Evolutionary conservation across 2,329 filamentous ascomycete genomes (phyloP).

Genomic region (Arthrobotrys sphaeroides): DNA sequence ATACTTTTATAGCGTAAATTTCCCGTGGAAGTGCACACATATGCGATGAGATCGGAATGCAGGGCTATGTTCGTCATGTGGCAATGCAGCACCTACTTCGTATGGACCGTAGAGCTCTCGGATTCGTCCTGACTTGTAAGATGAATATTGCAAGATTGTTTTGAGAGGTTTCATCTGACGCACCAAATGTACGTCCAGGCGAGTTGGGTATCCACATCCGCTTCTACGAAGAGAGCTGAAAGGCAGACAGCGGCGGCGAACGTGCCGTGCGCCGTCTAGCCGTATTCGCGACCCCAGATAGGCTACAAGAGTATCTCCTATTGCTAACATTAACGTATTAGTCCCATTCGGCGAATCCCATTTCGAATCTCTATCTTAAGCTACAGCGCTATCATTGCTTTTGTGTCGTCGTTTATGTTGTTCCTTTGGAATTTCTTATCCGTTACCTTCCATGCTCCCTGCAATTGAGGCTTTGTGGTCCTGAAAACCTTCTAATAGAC

Average conservation of each 20-base stretch:
- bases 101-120: background rate
- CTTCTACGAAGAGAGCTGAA: background rate
- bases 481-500: background rate
- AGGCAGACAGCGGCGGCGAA: background rate
- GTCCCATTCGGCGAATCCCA: background rate
- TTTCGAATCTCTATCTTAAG: too few species aligned
- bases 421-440: background rate
- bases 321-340: background rate
- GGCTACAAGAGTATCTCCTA: background rate
- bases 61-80: conserved; percentile 6
- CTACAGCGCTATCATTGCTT: background rate
- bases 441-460: background rate
- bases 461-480: background rate
- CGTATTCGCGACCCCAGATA: background rate
- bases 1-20: conserved; percentile 13
- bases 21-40: too few species aligned
- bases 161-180: conserved; percentile 20
- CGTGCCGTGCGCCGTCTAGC: conserved; percentile 13
- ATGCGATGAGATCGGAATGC: background rate
- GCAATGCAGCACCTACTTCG: conserved; percentile 1
- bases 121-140: background rate
- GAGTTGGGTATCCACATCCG: background rate
- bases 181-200: background rate
- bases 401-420: background rate
- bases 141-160: background rate